phyloP scores from a whole-genome alignment of 768 basidiomycete genomes.

The Lentinula sp. region DNA sequence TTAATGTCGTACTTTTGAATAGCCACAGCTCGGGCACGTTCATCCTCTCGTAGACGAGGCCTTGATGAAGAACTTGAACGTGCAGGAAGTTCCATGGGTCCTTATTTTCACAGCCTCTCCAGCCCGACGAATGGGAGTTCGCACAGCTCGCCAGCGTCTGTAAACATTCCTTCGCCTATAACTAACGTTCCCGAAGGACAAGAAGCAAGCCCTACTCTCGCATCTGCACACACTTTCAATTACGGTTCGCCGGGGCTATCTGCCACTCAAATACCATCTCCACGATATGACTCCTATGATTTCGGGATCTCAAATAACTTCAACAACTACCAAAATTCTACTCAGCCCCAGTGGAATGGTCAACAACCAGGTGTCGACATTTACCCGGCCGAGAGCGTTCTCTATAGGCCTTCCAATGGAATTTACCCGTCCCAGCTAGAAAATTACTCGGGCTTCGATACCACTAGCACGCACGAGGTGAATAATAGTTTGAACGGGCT shows the following conservation, averaged over 20 bases:
- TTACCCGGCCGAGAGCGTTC: constrained; percentile 17
- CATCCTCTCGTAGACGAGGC: constrained; percentile 68
- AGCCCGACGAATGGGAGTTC: constrained; percentile 54
- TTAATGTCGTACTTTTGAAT: constrained; percentile 8
- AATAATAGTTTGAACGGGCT: constrained; percentile 31
- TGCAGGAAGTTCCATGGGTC: constrained; percentile 30
- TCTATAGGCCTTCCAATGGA: neutral
- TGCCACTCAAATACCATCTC: constrained; percentile 46
- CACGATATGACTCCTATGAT: constrained; percentile 47
- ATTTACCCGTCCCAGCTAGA: constrained; percentile 1
- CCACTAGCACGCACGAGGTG: constrained; percentile 25
- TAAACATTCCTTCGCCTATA: constrained; percentile 64
- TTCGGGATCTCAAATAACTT: constrained; percentile 11
- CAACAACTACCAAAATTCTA: neutral
- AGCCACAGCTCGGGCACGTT: constrained; percentile 66
- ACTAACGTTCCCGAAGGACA: constrained; percentile 44
- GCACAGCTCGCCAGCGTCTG: constrained; percentile 73
- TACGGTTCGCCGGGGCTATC: constrained; percentile 27
- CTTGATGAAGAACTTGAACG: constrained; percentile 45
- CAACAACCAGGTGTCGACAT: constrained; percentile 13
- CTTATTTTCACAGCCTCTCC: constrained; percentile 51
- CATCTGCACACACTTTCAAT: constrained; percentile 34
- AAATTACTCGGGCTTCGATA: constrained; percentile 29
- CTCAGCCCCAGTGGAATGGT: constrained; percentile 23
- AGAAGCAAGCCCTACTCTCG: constrained; percentile 52